A percentile compares a stretch with the other conserved stretches of the same genome.
phyloP scores from a whole-genome alignment of 164 flowering plant species.

The Vitis amurensis region DNA sequence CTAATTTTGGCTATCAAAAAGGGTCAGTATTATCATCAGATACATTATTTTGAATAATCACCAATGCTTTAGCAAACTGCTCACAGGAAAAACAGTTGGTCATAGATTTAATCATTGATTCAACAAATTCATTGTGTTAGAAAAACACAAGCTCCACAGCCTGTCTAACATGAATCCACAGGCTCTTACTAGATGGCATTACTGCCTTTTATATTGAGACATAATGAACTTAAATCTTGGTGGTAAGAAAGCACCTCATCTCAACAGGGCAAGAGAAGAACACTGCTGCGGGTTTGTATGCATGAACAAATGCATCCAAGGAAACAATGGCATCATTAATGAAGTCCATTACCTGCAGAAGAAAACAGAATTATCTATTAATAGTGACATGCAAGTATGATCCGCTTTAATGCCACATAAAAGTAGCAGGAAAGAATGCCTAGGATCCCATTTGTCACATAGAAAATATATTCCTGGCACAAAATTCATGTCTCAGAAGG shows the following conservation, averaged over 20 bases:
- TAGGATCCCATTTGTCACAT: not conserved
- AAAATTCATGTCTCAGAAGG: not conserved
- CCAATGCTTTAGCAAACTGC: not conserved
- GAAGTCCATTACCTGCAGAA: constrained; percentile 86
- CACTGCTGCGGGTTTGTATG: constrained; percentile 78
- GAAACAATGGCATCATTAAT: constrained; percentile 85
- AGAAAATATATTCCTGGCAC: not conserved
- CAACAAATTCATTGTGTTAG: not conserved
- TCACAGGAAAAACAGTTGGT: not conserved
- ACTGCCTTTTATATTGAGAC: not conserved
- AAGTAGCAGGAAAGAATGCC: not conserved
- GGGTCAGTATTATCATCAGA: too few relatives aligned
- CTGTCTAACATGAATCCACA: not conserved
- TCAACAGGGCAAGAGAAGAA: constrained; percentile 70
- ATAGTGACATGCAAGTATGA: not conserved
- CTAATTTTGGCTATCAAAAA: too few relatives aligned
- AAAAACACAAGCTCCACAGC: not conserved
- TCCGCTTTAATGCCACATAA: not conserved
- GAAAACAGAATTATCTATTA: constrained; percentile 3
- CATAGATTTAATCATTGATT: not conserved
- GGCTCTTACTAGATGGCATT: not conserved
- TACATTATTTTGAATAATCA: not conserved
- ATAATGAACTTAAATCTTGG: not conserved
- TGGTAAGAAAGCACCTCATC: constrained; percentile 47
- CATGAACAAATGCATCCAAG: constrained; percentile 72